Base-by-base conservation (phyloP, 257 asterid species). In the Linaria vulgaris region DNA sequence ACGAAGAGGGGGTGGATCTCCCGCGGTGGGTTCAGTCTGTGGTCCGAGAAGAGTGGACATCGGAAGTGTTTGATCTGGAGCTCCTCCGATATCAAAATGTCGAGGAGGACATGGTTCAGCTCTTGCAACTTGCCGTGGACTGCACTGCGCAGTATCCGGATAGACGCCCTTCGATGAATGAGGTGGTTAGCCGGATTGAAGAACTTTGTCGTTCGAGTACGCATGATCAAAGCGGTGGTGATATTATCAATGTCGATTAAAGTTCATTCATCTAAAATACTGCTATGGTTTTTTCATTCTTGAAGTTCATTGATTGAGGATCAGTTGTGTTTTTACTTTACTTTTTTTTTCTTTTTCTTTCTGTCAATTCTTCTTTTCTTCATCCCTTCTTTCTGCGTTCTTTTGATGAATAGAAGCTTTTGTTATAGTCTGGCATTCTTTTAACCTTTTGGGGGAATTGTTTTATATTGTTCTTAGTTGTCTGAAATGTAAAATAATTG, bases 11-110 rank as follows among this genome's bases (percentile, higher is more conserved):
- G 7, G 85, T 84, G 0, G 90, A 84, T 64, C 87, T 84, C 43
- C 87, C 87, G 6, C 59, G 87, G 24, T 84, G 90, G 90, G 90
- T 83, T 25, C 90, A 83, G 70, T 80, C 87, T 0, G 86, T 83
- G 56, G 87, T 78, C 25, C 81, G 76, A 3, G 90, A 83, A 48
- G 87, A 83, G 74, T 83, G 90, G 90, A 76, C 87, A 0, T 78
- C 85, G 0, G 87, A 84, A 66, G 90, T 81, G 12, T 84, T 84
- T 10, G 90, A 83, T 9, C 68, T 77, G 0, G 90, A 84, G 51
- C 90, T 84, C 20, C 85, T 84, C 13, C 72, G 90, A 13, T 84
- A 84, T 16, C 85, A 81, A 50, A 84, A 72, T 8, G 83, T 81
- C 0, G 90, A 84, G 71, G 90, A 84, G 75, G 85, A 84, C 27